phyloP scores from a whole-genome alignment of 352 stramenopile genomes.

The Phytopythium litorale region DNA sequence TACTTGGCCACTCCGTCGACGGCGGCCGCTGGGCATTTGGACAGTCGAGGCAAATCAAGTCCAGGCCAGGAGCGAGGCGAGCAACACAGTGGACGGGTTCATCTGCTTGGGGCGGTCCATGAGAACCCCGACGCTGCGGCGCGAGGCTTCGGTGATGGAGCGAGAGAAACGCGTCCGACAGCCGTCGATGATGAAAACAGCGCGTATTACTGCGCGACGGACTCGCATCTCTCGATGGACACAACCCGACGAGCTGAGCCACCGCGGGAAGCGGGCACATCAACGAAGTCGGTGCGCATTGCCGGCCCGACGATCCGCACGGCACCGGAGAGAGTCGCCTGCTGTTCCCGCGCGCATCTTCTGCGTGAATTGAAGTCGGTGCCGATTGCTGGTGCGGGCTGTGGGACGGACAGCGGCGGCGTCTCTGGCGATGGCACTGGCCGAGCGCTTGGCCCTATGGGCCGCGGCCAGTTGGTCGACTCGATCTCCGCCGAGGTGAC shows the following conservation, averaged over 20 bases:
- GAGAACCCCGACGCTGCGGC: no score
- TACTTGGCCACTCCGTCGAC: not conserved
- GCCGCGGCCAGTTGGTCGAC: not conserved
- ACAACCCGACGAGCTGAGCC: not conserved
- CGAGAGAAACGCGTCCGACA: conserved; percentile 3
- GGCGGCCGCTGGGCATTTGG: no score
- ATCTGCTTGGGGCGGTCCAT: not conserved
- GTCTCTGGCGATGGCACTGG: not conserved
- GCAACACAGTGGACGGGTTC: not conserved
- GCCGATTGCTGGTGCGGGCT: not conserved
- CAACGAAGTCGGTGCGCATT: not conserved
- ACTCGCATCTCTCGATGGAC: not conserved
- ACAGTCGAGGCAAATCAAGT: no score
- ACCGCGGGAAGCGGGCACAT: not conserved
- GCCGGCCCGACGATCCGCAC: not conserved
- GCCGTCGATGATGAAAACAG: conserved; percentile 5
- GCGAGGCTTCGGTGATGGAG: not conserved
- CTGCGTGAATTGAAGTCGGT: conserved; percentile 1
- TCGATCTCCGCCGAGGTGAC: not conserved
- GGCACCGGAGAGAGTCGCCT: not conserved
- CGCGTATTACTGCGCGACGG: not conserved
- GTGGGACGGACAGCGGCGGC: not conserved
- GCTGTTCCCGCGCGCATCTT: not conserved
- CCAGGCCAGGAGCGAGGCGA: not conserved
- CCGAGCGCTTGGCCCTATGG: not conserved